Percentiles rank a stretch among this genome's conserved stretches.
Evolutionary conservation across 139 green algal genomes (phyloP).

Genomic region (Dunaliella sp.): DNA sequence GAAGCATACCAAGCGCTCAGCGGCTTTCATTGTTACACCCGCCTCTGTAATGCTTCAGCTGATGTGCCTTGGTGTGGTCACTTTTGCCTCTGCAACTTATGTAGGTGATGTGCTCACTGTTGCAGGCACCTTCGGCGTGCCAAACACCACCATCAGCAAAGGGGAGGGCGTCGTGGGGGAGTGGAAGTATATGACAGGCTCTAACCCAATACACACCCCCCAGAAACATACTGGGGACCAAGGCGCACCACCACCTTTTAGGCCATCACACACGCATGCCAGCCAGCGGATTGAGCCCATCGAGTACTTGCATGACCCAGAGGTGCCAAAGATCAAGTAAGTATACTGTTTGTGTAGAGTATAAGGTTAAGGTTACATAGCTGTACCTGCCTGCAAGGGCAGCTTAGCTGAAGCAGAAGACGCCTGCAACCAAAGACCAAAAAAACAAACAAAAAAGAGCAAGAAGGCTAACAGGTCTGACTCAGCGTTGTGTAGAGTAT

Average conservation of each 20-base stretch:
- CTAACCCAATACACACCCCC: not conserved
- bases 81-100: not conserved
- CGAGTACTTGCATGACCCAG: slow-evolving; percentile 45
- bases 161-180: slow-evolving; percentile 46
- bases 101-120: not conserved
- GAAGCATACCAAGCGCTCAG: not conserved
- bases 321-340: slow-evolving; percentile 31
- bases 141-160: slow-evolving; percentile 51
- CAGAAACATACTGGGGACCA: not conserved
- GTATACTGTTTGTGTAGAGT: no score
- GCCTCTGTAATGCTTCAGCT: not conserved
- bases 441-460: no score
- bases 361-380: no score
- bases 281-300: slow-evolving; percentile 29
- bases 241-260: slow-evolving; percentile 17
- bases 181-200: slow-evolving; percentile 35
- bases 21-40: no score
- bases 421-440: no score
- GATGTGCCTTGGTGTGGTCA: not conserved
- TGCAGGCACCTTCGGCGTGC: slow-evolving; percentile 27
- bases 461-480: no score
- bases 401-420: no score
- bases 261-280: slow-evolving; percentile 22
- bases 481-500: no score
- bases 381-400: no score